Percentiles rank a stretch among this genome's conserved stretches.
phyloP scores from a whole-genome alignment of 139 green algal genomes.

The Pleodorina starrii region DNA sequence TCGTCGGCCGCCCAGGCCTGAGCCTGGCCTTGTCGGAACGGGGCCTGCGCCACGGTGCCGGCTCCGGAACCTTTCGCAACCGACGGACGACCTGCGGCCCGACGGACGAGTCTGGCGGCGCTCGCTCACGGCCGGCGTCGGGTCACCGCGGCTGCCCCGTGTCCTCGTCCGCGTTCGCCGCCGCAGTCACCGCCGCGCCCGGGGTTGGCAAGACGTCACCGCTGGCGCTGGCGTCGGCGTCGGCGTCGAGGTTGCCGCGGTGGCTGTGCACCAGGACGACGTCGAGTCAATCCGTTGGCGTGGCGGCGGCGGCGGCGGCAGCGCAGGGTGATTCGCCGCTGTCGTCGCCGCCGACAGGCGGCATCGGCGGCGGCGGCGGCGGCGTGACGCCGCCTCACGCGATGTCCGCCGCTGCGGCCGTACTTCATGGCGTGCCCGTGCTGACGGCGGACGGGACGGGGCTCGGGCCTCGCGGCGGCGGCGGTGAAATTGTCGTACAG shows the following conservation, averaged over 20 bases:
- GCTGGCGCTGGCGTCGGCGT: too few relatives aligned
- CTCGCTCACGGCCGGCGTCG: neutral
- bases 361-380: too few relatives aligned
- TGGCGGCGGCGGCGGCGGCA: neutral
- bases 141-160: neutral
- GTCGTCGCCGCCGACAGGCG: neutral
- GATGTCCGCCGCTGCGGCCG: neutral
- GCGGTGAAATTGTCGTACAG: too few relatives aligned
- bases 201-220: too few relatives aligned
- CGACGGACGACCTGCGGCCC: neutral
- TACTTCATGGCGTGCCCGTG: neutral
- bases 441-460: neutral
- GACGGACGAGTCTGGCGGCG: neutral
- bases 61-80: neutral
- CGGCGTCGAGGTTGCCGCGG: too few relatives aligned
- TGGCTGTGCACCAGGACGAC: neutral
- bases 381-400: too few relatives aligned
- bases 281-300: neutral
- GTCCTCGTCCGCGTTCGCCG: too few relatives aligned
- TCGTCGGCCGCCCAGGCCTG: neutral
- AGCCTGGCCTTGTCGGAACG: too few relatives aligned
- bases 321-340: neutral
- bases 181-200: too few relatives aligned
- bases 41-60: neutral
- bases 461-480: neutral